phyloP scores from a whole-genome alignment of 371 early-diverging fungal genomes.

The Mucor piriformis region DNA sequence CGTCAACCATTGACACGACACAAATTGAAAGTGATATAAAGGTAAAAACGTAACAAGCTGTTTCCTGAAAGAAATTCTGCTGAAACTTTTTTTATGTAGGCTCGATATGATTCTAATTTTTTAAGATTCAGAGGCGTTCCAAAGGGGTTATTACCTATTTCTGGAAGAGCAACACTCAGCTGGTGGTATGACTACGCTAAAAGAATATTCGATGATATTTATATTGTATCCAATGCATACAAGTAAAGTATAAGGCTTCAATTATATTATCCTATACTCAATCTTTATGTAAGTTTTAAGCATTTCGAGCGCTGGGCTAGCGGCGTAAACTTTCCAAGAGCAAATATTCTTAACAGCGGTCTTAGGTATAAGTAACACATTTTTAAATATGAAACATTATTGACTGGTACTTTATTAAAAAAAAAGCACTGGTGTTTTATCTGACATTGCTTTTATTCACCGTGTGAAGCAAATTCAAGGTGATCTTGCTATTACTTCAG shows the following conservation, averaged over 20 bases:
- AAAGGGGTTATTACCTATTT: constrained; percentile 46
- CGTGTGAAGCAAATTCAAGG: constrained; percentile 34
- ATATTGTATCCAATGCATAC: constrained; percentile 50
- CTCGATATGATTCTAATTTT: constrained; percentile 24
- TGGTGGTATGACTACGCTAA: constrained; percentile 42
- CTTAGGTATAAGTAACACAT: constrained; percentile 31
- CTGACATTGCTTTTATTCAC: constrained; percentile 43
- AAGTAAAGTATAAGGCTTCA: constrained; percentile 29
- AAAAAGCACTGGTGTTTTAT: constrained; percentile 35
- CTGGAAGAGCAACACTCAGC: constrained; percentile 42
- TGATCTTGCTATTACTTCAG: constrained; percentile 27
- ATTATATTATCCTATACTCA: background rate
- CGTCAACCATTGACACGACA: constrained; percentile 14
- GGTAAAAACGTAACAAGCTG: background rate
- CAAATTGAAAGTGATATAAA: constrained; percentile 26
- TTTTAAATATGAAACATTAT: no score
- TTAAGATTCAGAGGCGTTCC: constrained; percentile 40
- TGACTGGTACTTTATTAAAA: background rate
- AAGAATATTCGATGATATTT: constrained; percentile 26
- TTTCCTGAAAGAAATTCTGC: background rate
- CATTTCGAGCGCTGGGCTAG: constrained; percentile 53
- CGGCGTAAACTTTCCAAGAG: constrained; percentile 35
- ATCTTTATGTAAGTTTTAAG: constrained; percentile 35
- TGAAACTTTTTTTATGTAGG: background rate
- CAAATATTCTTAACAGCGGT: constrained; percentile 45